These are phyloP conservation scores for Alternaria ventricosa DNA, from an alignment of 2,329 filamentous ascomycete species.

Conservation along the genomic window DNA sequence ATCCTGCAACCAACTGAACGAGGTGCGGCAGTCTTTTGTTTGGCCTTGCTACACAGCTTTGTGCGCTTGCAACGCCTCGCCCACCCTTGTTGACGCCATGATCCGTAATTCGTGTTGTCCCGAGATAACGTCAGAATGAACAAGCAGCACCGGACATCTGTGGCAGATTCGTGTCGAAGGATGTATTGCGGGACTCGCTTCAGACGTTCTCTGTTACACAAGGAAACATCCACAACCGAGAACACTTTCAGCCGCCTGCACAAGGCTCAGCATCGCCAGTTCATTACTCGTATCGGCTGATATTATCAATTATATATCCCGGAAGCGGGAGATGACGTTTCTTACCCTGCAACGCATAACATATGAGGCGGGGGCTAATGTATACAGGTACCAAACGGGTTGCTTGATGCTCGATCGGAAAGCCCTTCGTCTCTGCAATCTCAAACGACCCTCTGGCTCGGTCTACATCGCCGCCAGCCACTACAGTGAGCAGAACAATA, in stretches of 20 bases:
- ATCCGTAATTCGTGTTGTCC: not conserved
- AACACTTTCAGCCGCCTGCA: not conserved
- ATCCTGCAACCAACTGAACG: not conserved
- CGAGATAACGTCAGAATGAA: not conserved
- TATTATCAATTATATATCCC: not conserved
- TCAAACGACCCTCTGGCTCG: not conserved
- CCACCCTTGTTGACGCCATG: not conserved
- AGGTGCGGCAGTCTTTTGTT: not conserved
- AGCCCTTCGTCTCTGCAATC: not conserved
- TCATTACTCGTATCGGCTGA: not conserved
- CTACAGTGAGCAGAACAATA: not conserved
- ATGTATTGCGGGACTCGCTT: not conserved
- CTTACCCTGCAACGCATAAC: constrained; percentile 5
- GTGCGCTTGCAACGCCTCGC: not conserved
- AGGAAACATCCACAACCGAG: not conserved
- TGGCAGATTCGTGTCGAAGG: not conserved
- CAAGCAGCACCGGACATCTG: not conserved
- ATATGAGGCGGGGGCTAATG: not conserved
- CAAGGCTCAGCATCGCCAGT: not conserved
- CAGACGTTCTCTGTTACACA: not conserved
- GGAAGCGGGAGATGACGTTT: constrained; percentile 7
- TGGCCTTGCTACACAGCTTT: not conserved
- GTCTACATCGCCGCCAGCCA: not conserved
- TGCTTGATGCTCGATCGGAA: not conserved
- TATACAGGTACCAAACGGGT: not conserved